Evolutionary conservation across 371 early-diverging fungal species (phyloP), one percentile per base, ranked within the genome.

Genomic region (Mortierella sp.): DNA sequence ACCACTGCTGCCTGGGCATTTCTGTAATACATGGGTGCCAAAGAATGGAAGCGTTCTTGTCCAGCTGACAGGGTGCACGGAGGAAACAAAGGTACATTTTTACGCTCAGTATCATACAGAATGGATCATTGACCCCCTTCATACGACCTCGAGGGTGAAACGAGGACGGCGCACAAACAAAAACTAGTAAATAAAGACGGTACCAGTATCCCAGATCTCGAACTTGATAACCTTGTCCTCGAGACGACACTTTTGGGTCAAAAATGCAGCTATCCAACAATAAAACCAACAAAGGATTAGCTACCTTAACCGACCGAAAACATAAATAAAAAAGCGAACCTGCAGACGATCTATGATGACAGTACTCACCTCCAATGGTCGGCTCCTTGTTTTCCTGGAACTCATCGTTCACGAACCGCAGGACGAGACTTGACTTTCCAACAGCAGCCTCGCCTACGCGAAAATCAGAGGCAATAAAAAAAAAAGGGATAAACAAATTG

Each of bases 21-120:
- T 62, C 99, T 86, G 82, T 99, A 99, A 83, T 99, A 99, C 96
- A 97, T 97, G 31, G 97, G 99, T 27, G 99, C 99, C 53, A 99
- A 88, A n/a, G 92, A 92, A 79, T 92, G 91, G 64, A 90, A 97
- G 56, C 96, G 87, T 79, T 97, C 94, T 85, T 94, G 97, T 51
- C 93, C 95, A 28, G 96, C 68, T 66, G 39, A n/a, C 6, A 28
- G n/a, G 41, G 5, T 31, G 23, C 15, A 1, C 14, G 24, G 43
- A 19, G 2, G 30, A 42, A 30, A 27, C 1, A 43, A 8, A n/a
- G n/a, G n/a, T n/a, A n/a, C n/a, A n/a, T n/a, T n/a, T n/a, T n/a
- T n/a, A n/a, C n/a, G n/a, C n/a, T n/a, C n/a, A n/a, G n/a, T n/a
- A n/a, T n/a, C n/a, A n/a, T n/a, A n/a, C n/a, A n/a, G n/a, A n/a